These are phyloP conservation scores for Rhizophora apiculata DNA, from an alignment of 345 rosid genomes.

Conservation along the genomic window DNA sequence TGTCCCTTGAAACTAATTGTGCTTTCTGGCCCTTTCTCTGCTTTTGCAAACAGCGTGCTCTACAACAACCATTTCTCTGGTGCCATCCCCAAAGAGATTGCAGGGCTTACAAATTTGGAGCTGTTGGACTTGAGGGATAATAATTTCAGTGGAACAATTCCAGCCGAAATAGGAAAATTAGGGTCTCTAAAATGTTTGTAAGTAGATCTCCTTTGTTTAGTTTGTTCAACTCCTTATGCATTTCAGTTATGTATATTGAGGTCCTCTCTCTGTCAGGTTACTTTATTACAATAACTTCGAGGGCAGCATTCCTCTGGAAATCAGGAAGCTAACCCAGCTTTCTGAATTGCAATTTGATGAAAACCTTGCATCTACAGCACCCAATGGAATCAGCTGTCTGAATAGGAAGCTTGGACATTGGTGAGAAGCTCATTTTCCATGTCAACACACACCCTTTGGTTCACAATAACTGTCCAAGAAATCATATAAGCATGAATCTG, in stretches of 20 bases:
- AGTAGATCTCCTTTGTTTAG: slow-evolving; percentile 29
- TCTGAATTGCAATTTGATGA: slow-evolving; percentile 55
- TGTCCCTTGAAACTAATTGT: not conserved
- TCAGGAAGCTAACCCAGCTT: slow-evolving; percentile 50
- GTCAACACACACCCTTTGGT: not conserved
- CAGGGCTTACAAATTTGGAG: slow-evolving; percentile 48
- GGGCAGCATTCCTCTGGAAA: slow-evolving; percentile 44
- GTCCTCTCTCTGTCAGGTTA: slow-evolving; percentile 45
- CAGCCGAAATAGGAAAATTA: slow-evolving; percentile 45
- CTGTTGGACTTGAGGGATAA: slow-evolving; percentile 70
- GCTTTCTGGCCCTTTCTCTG: slow-evolving; percentile 4
- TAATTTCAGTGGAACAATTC: slow-evolving; percentile 63
- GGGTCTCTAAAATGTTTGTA: slow-evolving; percentile 60
- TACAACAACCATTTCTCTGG: slow-evolving; percentile 57
- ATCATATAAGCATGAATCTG: not conserved
- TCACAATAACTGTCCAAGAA: not conserved
- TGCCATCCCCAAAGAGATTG: slow-evolving; percentile 63
- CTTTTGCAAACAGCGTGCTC: slow-evolving; percentile 42
- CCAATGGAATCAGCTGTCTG: slow-evolving; percentile 30
- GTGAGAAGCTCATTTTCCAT: slow-evolving; percentile 37
- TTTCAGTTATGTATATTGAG: slow-evolving; percentile 10
- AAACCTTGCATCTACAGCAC: slow-evolving; percentile 28
- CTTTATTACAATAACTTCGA: slow-evolving; percentile 65
- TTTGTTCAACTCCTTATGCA: not conserved
- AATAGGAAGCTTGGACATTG: slow-evolving; percentile 62